These are phyloP conservation scores for Hawksworthiomyces lignivorus DNA, from an alignment of 2,329 filamentous ascomycete genomes.

Conservation along the genomic window DNA sequence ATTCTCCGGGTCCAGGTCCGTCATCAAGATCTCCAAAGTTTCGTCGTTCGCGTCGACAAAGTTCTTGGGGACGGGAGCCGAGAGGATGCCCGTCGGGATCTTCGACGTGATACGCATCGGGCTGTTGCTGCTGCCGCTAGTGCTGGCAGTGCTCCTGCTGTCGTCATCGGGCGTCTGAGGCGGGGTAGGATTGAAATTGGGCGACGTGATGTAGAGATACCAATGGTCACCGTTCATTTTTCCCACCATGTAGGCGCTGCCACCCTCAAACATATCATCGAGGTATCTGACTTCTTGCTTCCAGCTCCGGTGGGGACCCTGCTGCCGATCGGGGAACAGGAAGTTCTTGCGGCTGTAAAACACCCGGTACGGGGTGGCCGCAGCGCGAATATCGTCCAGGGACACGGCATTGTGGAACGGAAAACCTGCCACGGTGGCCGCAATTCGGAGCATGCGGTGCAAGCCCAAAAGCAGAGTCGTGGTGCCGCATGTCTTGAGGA, in stretches of 20 bases:
- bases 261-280: conserved; percentile 83
- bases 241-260: conserved; percentile 98
- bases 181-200: conserved; percentile 70
- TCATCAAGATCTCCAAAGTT: conserved; percentile 69
- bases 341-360: conserved; percentile 99
- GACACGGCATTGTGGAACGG: conserved; percentile 65
- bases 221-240: conserved; percentile 99
- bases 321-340: conserved; percentile 88
- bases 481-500: conserved; percentile 96
- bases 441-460: conserved; percentile 86
- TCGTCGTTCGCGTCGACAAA: conserved; percentile 57
- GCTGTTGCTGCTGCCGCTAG: conserved; percentile 22
- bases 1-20: conserved; percentile 59
- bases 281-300: conserved; percentile 89
- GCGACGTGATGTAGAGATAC: conserved; percentile 95
- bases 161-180: conserved; percentile 64
- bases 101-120: conserved; percentile 43
- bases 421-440: conserved; percentile 81
- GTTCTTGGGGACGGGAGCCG: conserved; percentile 23
- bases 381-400: conserved; percentile 59
- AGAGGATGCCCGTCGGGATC: conserved; percentile 42
- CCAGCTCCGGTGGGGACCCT: conserved; percentile 94
- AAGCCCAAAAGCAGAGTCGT: conserved; percentile 88
- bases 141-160: background rate
- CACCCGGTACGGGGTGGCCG: conserved; percentile 85